These are phyloP conservation scores for Lipomyces sp. DNA, from an alignment of 805 yeast genomes.

Conservation along the genomic window DNA sequence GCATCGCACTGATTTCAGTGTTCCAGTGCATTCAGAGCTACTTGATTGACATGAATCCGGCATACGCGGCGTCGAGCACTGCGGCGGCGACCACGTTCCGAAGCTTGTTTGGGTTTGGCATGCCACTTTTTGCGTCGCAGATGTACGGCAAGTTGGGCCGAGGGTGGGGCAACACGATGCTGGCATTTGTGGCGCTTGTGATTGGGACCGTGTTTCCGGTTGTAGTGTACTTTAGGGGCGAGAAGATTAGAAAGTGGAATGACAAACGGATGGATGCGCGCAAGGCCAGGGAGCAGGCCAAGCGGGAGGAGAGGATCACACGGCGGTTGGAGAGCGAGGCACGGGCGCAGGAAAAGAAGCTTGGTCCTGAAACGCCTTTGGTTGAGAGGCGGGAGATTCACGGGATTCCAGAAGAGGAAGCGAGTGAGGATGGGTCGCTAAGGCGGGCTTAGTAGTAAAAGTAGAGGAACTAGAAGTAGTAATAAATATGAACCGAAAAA, in stretches of 20 bases:
- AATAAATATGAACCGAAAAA: no score
- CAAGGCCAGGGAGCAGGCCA: conserved; percentile 17
- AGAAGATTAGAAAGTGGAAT: conserved; percentile 57
- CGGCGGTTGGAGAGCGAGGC: conserved; percentile 7
- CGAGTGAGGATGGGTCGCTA: conserved; percentile 3
- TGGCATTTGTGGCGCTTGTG: conserved; percentile 63
- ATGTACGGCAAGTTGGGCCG: conserved; percentile 74
- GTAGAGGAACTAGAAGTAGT: no score
- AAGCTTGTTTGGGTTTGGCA: conserved; percentile 73
- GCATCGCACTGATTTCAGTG: conserved; percentile 63
- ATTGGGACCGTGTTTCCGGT: conserved; percentile 67
- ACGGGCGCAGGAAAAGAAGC: conserved; percentile 11
- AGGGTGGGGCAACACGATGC: conserved; percentile 77
- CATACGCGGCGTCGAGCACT: conserved; percentile 74
- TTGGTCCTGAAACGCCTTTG: conserved; percentile 2
- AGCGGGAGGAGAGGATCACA: conserved; percentile 14
- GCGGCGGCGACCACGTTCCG: conserved; percentile 75
- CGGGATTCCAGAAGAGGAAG: conserved; percentile 21
- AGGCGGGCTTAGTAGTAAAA: neutral
- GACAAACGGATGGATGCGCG: conserved; percentile 26
- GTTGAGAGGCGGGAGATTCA: conserved; percentile 6
- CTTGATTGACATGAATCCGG: conserved; percentile 70
- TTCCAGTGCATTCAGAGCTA: conserved; percentile 69
- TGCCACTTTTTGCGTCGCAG: conserved; percentile 84
- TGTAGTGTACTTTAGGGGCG: conserved; percentile 61